phyloP scores from a whole-genome alignment of 331 rosid genomes.

The Arachis monticola region DNA sequence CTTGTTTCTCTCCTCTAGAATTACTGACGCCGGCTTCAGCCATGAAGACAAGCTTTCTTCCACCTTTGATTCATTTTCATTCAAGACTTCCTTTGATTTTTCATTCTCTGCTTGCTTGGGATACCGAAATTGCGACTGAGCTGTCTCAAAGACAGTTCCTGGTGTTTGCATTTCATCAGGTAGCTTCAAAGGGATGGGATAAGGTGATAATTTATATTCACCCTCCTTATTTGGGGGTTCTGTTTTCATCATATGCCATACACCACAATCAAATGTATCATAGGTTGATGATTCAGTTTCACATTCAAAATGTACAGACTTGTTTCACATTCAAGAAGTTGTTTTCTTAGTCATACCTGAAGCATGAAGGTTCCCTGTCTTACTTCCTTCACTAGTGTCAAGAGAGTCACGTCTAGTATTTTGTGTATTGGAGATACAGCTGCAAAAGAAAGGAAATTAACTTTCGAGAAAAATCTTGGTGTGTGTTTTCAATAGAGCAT shows the following conservation, averaged over 20 bases:
- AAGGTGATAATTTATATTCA: constrained; percentile 54
- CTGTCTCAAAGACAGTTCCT: constrained; percentile 69
- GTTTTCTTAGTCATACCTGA: constrained; percentile 31
- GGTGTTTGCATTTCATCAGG: constrained; percentile 88
- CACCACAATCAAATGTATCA: constrained; percentile 48
- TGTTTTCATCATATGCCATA: constrained; percentile 40
- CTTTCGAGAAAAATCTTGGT: background rate
- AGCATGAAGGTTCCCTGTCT: constrained; percentile 31
- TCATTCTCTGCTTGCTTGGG: constrained; percentile 54
- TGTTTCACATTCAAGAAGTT: too few species aligned
- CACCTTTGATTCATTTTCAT: constrained; percentile 50
- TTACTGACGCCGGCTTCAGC: constrained; percentile 65
- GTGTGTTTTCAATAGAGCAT: too few species aligned
- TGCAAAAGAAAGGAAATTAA: constrained; percentile 36
- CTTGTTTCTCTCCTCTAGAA: constrained; percentile 48
- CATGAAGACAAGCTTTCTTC: constrained; percentile 79
- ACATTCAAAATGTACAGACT: too few species aligned
- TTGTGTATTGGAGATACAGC: constrained; percentile 57
- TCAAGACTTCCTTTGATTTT: constrained; percentile 37
- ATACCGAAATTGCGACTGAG: constrained; percentile 67
- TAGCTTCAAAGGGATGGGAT: constrained; percentile 79
- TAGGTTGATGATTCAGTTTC: too few species aligned
- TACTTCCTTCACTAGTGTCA: constrained; percentile 51
- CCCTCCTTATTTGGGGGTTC: constrained; percentile 52
- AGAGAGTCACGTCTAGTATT: constrained; percentile 40